A percentile compares a stretch with the other conserved stretches of the same genome.
phyloP scores from a whole-genome alignment of 2,329 filamentous ascomycete species.

The Microdochium bolleyi region DNA sequence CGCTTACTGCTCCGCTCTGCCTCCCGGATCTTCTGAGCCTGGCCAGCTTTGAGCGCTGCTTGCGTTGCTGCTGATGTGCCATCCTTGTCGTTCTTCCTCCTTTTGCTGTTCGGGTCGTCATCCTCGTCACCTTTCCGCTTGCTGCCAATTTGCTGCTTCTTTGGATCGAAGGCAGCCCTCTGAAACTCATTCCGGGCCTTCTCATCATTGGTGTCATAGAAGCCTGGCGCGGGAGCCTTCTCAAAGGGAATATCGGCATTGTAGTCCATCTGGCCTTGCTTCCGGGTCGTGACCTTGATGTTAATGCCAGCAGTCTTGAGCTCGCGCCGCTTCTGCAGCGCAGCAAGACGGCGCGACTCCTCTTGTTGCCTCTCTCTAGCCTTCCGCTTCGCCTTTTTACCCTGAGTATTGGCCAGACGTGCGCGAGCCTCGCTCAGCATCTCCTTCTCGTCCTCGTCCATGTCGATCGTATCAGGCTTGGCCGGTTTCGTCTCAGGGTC shows the following conservation, averaged over 20 bases:
- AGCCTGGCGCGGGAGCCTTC: constrained; percentile 79
- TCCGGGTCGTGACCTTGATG: constrained; percentile 85
- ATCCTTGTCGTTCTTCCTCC: constrained; percentile 82
- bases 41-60: constrained; percentile 85
- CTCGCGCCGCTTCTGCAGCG: constrained; percentile 90
- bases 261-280: constrained; percentile 98
- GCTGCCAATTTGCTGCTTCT: constrained; percentile 81
- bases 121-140: constrained; percentile 90
- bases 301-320: constrained; percentile 98
- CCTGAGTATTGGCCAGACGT: constrained; percentile 92
- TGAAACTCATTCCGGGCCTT: constrained; percentile 73
- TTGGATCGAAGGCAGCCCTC: constrained; percentile 79
- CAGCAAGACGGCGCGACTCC: constrained; percentile 81
- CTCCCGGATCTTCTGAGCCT: constrained; percentile 90
- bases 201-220: constrained; percentile 90
- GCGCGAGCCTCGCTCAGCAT: constrained; percentile 98
- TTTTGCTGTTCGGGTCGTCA: constrained; percentile 74
- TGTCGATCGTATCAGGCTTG: constrained; percentile 90
- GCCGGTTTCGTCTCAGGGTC: constrained; percentile 96
- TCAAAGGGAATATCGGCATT: constrained; percentile 99
- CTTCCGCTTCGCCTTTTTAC: constrained; percentile 98
- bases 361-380: constrained; percentile 92
- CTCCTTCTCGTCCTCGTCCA: constrained; percentile 98
- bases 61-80: constrained; percentile 71
- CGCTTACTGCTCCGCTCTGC: constrained; percentile 96